phyloP scores from a whole-genome alignment of 345 rosid species.

The Theobroma cacao region DNA sequence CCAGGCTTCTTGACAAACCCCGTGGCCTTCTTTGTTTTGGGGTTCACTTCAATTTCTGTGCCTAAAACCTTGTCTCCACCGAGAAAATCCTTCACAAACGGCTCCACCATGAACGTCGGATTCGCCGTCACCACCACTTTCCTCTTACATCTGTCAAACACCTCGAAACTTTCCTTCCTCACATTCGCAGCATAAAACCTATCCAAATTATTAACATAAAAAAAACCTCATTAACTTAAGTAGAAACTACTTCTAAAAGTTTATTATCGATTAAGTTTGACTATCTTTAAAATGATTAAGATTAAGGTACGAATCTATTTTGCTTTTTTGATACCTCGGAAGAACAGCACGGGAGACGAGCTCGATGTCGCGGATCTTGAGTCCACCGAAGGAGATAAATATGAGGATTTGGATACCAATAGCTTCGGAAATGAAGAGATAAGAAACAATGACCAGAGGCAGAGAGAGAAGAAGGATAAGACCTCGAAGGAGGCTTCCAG shows the following conservation, averaged over 20 bases:
- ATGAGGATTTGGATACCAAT: conserved; percentile 85
- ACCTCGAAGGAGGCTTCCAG: conserved; percentile 90
- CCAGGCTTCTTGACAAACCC: conserved; percentile 92
- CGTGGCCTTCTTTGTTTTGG: conserved; percentile 69
- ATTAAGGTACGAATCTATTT: not conserved
- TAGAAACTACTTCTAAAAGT: not conserved
- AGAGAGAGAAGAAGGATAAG: conserved; percentile 66
- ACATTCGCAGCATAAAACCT: conserved; percentile 94
- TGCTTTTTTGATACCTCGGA: conserved; percentile 48
- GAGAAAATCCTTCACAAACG: conserved; percentile 83
- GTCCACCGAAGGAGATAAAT: conserved; percentile 76
- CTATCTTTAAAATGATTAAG: not conserved
- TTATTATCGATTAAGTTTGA: not conserved
- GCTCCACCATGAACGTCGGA: conserved; percentile 88
- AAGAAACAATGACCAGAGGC: conserved; percentile 62
- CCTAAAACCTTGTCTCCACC: conserved; percentile 91
- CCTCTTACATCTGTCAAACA: conserved; percentile 79
- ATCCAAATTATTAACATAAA: not conserved
- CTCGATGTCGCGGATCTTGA: conserved; percentile 86
- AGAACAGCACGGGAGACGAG: conserved; percentile 87
- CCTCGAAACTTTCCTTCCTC: conserved; percentile 75
- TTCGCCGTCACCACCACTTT: conserved; percentile 96
- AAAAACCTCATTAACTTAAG: not conserved
- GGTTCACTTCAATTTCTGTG: conserved; percentile 90
- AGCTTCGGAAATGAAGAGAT: conserved; percentile 78